phyloP scores from a whole-genome alignment of 805 yeast genomes.

The Candida ponderosae region DNA sequence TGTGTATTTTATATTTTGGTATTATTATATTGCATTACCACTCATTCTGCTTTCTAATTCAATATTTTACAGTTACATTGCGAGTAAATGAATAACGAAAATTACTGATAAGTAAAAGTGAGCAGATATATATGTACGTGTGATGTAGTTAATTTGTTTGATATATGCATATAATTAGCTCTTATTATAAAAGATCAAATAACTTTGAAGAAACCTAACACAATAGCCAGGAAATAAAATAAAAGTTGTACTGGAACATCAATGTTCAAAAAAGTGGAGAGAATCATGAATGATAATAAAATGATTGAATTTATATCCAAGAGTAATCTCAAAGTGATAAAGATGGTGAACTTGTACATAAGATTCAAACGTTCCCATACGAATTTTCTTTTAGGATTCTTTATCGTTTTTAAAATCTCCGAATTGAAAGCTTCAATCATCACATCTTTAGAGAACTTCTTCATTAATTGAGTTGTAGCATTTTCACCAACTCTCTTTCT shows the following conservation, averaged over 20 bases:
- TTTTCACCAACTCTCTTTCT: slow-evolving; percentile 19
- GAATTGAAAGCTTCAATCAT: slow-evolving; percentile 31
- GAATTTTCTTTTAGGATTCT: slow-evolving; percentile 15
- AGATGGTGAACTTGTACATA: too few relatives aligned
- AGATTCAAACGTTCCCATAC: slow-evolving; percentile 22
- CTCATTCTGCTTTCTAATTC: too few relatives aligned
- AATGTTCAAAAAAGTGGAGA: background rate
- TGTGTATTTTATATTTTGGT: too few relatives aligned
- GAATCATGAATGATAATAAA: background rate
- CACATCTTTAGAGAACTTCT: slow-evolving; percentile 28
- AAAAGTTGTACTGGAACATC: background rate
- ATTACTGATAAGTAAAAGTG: too few relatives aligned
- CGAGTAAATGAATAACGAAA: too few relatives aligned
- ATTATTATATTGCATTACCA: too few relatives aligned
- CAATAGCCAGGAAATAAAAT: background rate
- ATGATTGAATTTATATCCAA: background rate
- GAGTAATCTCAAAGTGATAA: background rate
- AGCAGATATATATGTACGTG: too few relatives aligned
- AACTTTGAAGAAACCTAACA: background rate
- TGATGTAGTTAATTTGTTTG: too few relatives aligned
- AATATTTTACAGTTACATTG: too few relatives aligned
- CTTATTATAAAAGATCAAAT: too few relatives aligned
- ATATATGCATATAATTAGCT: too few relatives aligned
- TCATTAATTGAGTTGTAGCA: slow-evolving; percentile 23
- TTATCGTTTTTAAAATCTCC: slow-evolving; percentile 22